Conservation (phyloP, 108 stramenopile species). For the Mediolabrus comicus region DNA sequence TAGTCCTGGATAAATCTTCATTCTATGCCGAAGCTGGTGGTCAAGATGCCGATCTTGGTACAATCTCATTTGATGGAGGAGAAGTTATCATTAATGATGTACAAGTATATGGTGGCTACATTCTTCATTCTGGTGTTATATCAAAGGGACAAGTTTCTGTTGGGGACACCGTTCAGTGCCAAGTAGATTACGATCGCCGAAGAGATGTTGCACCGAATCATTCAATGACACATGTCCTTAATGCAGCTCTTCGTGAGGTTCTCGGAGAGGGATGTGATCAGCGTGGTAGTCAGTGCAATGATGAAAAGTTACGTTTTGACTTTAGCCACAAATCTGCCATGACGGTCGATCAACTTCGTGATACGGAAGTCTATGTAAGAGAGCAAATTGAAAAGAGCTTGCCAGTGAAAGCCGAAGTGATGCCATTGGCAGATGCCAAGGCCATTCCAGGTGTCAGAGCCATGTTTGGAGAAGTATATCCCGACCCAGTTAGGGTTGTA, state of each 20-base stretch:
- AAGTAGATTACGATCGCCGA: conserved; percentile 93
- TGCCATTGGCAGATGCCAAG: conserved; percentile 82
- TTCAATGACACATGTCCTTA: conserved; percentile 98
- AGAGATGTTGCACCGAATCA: conserved; percentile 94
- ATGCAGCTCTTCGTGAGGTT: conserved; percentile 94
- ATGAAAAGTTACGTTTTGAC: conserved; percentile 98
- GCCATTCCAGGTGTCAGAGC: conserved; percentile 91
- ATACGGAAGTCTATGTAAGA: conserved; percentile 87
- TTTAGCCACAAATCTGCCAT: conserved; percentile 92
- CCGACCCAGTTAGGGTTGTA: conserved; percentile 97
- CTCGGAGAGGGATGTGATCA: conserved; percentile 87
- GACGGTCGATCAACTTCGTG: conserved; percentile 75
- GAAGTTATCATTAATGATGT: conserved; percentile 72
- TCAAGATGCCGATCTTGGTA: conserved; percentile 92
- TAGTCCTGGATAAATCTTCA: conserved; percentile 89
- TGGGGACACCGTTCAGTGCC: conserved; percentile 75
- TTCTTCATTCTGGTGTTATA: conserved; percentile 84
- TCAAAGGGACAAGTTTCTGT: conserved; percentile 57
- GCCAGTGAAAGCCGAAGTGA: conserved; percentile 65
- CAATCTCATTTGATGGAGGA: conserved; percentile 40
- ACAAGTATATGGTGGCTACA: conserved; percentile 87
- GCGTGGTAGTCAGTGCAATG: conserved; percentile 86
- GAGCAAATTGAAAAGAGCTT: conserved; percentile 61
- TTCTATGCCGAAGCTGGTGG: conserved; percentile 99
- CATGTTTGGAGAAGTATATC: conserved; percentile 99